A percentile compares a stretch with the other conserved stretches of the same genome.
Conservation (phyloP, 345 rosid genomes). For the Camelina laxa region DNA sequence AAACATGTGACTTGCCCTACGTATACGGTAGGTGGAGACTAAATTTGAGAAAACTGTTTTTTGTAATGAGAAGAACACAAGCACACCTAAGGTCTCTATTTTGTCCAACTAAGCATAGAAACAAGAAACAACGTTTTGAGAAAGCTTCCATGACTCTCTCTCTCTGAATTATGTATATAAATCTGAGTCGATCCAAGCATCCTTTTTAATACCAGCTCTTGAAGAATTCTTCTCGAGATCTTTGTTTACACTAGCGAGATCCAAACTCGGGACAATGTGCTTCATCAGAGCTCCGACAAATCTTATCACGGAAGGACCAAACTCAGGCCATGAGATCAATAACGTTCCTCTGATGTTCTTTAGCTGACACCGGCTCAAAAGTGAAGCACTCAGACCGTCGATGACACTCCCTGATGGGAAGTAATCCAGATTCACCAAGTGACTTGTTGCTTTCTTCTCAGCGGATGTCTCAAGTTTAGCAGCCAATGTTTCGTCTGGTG, state of each 20-base stretch:
- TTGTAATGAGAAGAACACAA: constrained; percentile 27
- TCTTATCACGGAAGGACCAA: constrained; percentile 57
- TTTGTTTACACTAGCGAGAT: constrained; percentile 26
- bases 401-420: constrained; percentile 89
- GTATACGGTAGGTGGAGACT: too few relatives aligned
- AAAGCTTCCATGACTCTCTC: neutral
- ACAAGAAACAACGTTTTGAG: constrained; percentile 4
- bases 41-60: neutral
- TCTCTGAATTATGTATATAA: constrained; percentile 42
- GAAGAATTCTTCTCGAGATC: constrained; percentile 35
- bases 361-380: constrained; percentile 75
- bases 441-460: constrained; percentile 55
- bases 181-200: constrained; percentile 40
- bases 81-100: constrained; percentile 20
- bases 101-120: constrained; percentile 19
- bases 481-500: constrained; percentile 68
- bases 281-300: constrained; percentile 54
- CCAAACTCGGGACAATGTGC: constrained; percentile 55
- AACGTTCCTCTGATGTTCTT: constrained; percentile 74
- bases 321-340: constrained; percentile 81
- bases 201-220: constrained; percentile 36
- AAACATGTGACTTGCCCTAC: too few relatives aligned
- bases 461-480: constrained; percentile 81
- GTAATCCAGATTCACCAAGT: constrained; percentile 59
- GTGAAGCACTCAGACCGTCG: constrained; percentile 85